Evolutionary conservation across 2,329 filamentous ascomycete species (phyloP).

Genomic region (Trichoderma sp.): DNA sequence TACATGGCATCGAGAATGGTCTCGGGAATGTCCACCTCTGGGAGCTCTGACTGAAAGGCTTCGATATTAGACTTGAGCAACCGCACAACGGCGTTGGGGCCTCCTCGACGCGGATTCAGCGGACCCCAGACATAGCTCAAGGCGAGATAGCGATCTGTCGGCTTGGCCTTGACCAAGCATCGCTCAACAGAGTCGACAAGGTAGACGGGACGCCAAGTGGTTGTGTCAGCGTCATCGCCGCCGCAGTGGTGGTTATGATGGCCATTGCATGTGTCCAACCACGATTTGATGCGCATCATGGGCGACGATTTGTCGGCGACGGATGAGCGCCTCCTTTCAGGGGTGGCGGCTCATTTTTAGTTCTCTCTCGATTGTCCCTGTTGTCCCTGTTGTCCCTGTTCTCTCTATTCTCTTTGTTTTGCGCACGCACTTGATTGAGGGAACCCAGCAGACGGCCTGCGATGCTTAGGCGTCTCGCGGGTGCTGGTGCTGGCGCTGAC

Average conservation of each 20-base stretch:
- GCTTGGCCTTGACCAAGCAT: constrained; percentile 41
- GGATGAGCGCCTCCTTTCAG: constrained; percentile 35
- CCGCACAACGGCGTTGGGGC: constrained; percentile 33
- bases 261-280: constrained; percentile 47
- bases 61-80: constrained; percentile 41
- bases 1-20: constrained; percentile 49
- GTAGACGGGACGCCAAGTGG: constrained; percentile 43
- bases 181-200: constrained; percentile 45
- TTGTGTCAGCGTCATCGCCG: constrained; percentile 27
- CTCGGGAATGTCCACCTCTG: constrained; percentile 42
- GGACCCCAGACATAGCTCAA: constrained; percentile 49
- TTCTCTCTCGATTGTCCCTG: constrained; percentile 27
- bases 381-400: constrained; percentile 29
- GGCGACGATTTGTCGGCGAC: constrained; percentile 37
- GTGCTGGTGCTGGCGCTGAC: constrained; percentile 28
- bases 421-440: constrained; percentile 34
- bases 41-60: constrained; percentile 38
- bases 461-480: constrained; percentile 44
- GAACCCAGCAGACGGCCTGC: constrained; percentile 42
- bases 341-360: constrained; percentile 6
- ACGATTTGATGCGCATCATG: constrained; percentile 42
- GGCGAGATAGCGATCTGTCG: constrained; percentile 45
- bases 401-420: constrained; percentile 29
- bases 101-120: constrained; percentile 30
- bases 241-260: constrained; percentile 44